Conservation (phyloP, 2,329 filamentous ascomycete genomes). For the Fusarium nurragi region DNA sequence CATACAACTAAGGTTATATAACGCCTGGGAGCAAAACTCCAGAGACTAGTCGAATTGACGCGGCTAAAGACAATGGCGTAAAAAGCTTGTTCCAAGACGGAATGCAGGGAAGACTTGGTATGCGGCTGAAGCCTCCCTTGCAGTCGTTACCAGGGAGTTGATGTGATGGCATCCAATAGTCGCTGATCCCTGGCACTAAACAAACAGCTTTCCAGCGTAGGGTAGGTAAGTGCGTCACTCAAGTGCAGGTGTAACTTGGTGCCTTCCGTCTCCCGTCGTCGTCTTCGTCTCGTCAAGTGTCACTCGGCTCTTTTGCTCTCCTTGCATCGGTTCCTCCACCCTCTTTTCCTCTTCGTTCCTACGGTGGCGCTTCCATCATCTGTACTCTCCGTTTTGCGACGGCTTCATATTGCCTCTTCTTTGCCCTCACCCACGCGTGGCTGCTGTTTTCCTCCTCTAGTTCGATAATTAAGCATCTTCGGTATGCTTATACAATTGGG, state of each 20-base stretch:
- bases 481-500: not conserved
- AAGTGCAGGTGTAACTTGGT: too few species aligned
- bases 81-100: not conserved
- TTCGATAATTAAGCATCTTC: not conserved
- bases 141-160: not conserved
- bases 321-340: not conserved
- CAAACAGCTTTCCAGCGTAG: too few species aligned
- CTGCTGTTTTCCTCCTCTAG: not conserved
- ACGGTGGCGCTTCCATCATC: too few species aligned
- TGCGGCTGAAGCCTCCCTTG: conserved; percentile 12
- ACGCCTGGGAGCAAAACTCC: not conserved
- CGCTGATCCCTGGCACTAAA: not conserved
- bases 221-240: too few species aligned
- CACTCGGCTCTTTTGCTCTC: too few species aligned
- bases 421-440: not conserved
- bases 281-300: too few species aligned
- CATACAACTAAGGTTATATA: too few species aligned
- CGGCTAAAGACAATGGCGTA: not conserved
- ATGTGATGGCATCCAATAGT: too few species aligned
- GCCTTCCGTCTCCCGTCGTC: too few species aligned
- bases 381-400: not conserved
- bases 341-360: not conserved
- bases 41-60: not conserved
- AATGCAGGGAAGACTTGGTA: conserved; percentile 4
- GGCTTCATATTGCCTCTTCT: not conserved